phyloP scores from a whole-genome alignment of 2,329 filamentous ascomycete genomes.

The Chaetomium sp. region DNA sequence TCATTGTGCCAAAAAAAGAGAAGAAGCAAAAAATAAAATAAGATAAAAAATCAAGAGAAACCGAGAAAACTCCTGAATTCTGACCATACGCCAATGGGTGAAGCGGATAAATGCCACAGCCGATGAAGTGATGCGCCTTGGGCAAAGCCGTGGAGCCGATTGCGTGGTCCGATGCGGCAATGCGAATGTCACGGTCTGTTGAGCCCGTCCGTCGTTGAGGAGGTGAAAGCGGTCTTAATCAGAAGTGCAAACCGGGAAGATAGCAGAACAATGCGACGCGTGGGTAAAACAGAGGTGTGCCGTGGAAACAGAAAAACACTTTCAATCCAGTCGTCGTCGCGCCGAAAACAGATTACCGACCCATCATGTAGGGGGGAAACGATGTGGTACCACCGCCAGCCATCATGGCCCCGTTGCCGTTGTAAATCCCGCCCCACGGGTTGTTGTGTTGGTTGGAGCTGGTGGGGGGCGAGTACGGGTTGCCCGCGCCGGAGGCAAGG shows the following conservation, averaged over 20 bases:
- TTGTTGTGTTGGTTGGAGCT: constrained; percentile 16
- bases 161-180: too few relatives aligned
- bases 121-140: constrained; percentile 1
- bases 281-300: too few relatives aligned
- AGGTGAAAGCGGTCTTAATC: too few relatives aligned
- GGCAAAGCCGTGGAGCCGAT: constrained; percentile 5
- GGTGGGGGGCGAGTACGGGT: constrained; percentile 16
- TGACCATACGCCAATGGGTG: constrained; percentile 17
- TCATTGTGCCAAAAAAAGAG: constrained; percentile 13
- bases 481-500: constrained; percentile 10
- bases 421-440: constrained; percentile 20
- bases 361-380: constrained; percentile 27
- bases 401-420: constrained; percentile 17
- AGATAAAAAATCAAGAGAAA: neutral
- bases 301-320: neutral
- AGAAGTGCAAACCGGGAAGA: too few relatives aligned
- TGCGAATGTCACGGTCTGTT: too few relatives aligned
- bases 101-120: constrained; percentile 15
- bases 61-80: constrained; percentile 8
- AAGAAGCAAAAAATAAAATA: neutral
- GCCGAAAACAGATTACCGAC: constrained; percentile 1
- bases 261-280: too few relatives aligned
- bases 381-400: constrained; percentile 13
- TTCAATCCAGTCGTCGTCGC: neutral
- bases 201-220: too few relatives aligned